These are phyloP conservation scores for Pseudoscleropodium purum DNA, from an alignment of 225 moss, liverwort and hornwort species.

Conservation along the genomic window DNA sequence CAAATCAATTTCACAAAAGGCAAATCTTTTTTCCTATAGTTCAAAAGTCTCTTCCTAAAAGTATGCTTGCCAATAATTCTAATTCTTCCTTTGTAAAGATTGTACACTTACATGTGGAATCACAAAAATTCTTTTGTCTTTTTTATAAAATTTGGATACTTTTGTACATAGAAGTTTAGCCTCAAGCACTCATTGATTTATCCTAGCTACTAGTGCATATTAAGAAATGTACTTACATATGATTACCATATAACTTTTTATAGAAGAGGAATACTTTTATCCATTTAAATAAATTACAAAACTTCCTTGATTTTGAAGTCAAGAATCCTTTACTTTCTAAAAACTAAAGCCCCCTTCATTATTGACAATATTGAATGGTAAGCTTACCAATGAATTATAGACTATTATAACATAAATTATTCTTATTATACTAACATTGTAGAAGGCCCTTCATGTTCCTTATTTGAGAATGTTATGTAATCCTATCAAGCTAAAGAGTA, in stretches of 20 bases:
- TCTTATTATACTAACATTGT: not conserved
- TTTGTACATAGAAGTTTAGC: accelerated
- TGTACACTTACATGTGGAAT: not conserved
- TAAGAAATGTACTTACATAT: no score
- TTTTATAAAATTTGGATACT: accelerated
- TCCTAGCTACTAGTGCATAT: not conserved
- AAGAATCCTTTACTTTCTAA: not conserved
- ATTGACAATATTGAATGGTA: not conserved
- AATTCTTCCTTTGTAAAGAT: not conserved
- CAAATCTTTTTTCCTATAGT: accelerated
- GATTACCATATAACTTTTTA: not conserved
- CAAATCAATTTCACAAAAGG: not conserved
- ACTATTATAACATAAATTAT: not conserved
- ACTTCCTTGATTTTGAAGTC: not conserved
- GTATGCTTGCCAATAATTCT: not conserved
- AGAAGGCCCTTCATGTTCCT: no score
- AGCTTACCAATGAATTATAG: not conserved
- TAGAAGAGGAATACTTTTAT: no score
- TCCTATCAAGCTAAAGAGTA: not conserved
- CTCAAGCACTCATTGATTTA: not conserved
- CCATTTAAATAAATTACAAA: not conserved
- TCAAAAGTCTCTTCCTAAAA: not conserved
- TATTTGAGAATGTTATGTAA: not conserved
- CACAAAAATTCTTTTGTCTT: accelerated
- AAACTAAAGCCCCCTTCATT: not conserved